Conservation (phyloP, 805 yeast genomes). For the Wickerhamomyces rabaulensis region DNA sequence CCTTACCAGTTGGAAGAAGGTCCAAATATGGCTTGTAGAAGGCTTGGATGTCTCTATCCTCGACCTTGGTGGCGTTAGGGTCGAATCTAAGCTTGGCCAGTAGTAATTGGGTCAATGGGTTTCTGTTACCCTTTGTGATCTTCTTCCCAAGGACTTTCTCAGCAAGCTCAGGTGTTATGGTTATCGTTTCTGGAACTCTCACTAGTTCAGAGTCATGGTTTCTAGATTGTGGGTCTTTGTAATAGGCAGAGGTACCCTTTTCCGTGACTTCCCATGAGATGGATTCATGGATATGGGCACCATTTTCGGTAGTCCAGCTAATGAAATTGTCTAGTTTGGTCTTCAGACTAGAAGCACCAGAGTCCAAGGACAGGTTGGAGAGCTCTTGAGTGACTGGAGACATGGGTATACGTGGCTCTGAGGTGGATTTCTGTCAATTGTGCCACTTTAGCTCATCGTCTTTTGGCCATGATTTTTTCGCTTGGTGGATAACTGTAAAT, state of each 20-base stretch:
- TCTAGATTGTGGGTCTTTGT: conserved; percentile 10
- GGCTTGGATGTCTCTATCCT: conserved; percentile 7
- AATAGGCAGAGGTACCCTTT: conserved; percentile 32
- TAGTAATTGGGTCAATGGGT: conserved; percentile 27
- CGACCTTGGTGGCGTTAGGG: conserved; percentile 9
- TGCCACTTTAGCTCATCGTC: background rate
- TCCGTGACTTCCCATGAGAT: conserved; percentile 28
- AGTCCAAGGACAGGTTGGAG: background rate
- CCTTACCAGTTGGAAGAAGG: conserved; percentile 38
- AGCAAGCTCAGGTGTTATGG: conserved; percentile 34
- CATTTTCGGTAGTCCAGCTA: conserved; percentile 35
- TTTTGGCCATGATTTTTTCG: background rate
- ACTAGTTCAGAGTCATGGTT: conserved; percentile 24
- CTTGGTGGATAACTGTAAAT: background rate
- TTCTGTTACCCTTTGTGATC: conserved; percentile 12
- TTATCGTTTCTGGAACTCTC: conserved; percentile 31
- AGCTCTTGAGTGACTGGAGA: background rate
- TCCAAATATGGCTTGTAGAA: conserved; percentile 41
- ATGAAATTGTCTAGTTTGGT: conserved; percentile 13
- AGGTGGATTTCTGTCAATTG: too few species aligned
- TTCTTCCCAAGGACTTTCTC: conserved; percentile 21
- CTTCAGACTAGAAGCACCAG: background rate
- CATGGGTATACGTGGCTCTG: too few species aligned
- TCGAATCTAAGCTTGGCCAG: conserved; percentile 39
- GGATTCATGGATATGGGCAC: conserved; percentile 30